Evolutionary conservation across 352 stramenopile genomes (phyloP).

Genomic region (Pseudoperonospora humuli): DNA sequence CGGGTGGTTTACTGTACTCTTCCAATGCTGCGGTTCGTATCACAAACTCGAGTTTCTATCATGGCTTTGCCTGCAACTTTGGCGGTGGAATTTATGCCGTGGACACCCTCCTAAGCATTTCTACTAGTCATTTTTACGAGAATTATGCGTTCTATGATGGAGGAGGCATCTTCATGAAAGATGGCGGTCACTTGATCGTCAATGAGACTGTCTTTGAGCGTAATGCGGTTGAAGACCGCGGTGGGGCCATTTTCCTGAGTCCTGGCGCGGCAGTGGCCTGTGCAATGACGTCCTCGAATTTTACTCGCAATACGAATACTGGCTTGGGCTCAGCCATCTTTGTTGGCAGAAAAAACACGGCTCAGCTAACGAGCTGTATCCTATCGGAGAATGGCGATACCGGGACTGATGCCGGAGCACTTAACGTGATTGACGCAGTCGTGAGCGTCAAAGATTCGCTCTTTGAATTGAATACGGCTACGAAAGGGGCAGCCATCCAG

Average conservation of each 20-base stretch:
- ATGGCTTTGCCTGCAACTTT: constrained; percentile 38
- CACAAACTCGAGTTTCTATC: constrained; percentile 26
- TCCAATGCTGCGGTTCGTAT: constrained; percentile 20
- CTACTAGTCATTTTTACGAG: constrained; percentile 17
- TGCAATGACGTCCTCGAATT: constrained; percentile 20
- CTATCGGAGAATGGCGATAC: constrained; percentile 30
- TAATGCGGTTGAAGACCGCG: constrained; percentile 40
- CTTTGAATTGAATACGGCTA: constrained; percentile 36
- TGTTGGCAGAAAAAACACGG: constrained; percentile 43
- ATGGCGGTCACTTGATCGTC: constrained; percentile 20
- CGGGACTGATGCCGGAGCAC: constrained; percentile 32
- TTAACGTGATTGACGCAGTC: constrained; percentile 38
- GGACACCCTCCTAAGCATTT: constrained; percentile 14
- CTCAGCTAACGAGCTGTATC: constrained; percentile 12
- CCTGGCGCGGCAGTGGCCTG: constrained; percentile 23
- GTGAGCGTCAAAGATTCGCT: constrained; percentile 25
- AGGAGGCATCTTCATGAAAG: constrained; percentile 43
- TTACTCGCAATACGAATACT: constrained; percentile 40
- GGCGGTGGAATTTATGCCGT: constrained; percentile 39
- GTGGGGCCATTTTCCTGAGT: constrained; percentile 38
- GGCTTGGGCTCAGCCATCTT: constrained; percentile 45
- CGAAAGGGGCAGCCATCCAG: constrained; percentile 41
- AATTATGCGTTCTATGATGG: constrained; percentile 61
- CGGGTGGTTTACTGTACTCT: constrained; percentile 42
- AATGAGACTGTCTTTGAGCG: constrained; percentile 10